phyloP scores from a whole-genome alignment of 129 eudicot species.

The Flaveria ramosissima region DNA sequence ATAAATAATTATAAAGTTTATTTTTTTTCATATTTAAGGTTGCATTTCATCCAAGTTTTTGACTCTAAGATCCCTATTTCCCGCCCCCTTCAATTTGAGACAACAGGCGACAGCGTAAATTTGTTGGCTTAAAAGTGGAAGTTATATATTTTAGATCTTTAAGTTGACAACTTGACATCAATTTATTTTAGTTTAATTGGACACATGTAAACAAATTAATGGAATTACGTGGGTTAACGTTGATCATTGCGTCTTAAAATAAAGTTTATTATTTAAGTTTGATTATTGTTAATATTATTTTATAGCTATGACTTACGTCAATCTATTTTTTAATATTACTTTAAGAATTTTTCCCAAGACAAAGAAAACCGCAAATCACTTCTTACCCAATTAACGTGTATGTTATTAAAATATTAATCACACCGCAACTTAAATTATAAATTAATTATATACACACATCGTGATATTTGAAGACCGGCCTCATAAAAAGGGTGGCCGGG shows the following conservation, averaged over 20 bases:
- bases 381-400: not conserved
- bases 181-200: not conserved
- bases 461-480: too few relatives aligned
- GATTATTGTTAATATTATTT: too few relatives aligned
- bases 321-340: too few relatives aligned
- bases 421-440: not conserved
- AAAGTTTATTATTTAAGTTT: too few relatives aligned
- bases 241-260: not conserved
- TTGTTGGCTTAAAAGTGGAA: slow-evolving; percentile 34
- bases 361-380: not conserved
- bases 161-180: not conserved
- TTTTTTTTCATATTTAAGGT: too few relatives aligned
- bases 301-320: too few relatives aligned
- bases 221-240: not conserved
- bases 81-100: slow-evolving; percentile 11
- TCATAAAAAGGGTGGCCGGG: too few relatives aligned
- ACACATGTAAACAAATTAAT: not conserved
- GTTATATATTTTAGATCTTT: slow-evolving; percentile 7
- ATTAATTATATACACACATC: too few relatives aligned
- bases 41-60: too few relatives aligned
- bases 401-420: not conserved
- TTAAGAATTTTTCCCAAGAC: too few relatives aligned
- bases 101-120: slow-evolving; percentile 17
- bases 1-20: too few relatives aligned
- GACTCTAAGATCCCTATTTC: slow-evolving; percentile 26